Evolutionary conservation across 2,329 filamentous ascomycete genomes (phyloP), one percentile per base, ranked within the genome.

Genomic region (Xylaria sp.): DNA sequence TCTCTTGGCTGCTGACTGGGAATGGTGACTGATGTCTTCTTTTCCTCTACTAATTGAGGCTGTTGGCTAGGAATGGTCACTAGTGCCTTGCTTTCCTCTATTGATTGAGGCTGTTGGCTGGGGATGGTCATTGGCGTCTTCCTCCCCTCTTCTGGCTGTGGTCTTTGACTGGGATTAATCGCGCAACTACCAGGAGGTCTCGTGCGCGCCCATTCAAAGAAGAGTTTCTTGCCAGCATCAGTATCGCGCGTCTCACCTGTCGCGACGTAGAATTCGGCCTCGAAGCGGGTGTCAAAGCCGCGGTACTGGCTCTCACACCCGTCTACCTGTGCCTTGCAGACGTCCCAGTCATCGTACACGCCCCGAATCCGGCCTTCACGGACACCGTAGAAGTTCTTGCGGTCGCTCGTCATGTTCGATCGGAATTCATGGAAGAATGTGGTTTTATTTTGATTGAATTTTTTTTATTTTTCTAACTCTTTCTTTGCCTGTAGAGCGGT

Each of bases 331-430:
- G 51, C 52, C 18, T 23, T 59, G 39, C 63, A 68, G 37, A 61
- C 54, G 4, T 59, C 58, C 66, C 63, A 68, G n/a, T 30, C 59
- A 8, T 58, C 16, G 42, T 68, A 68, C 9, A 68, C 62, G 3
- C 67, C 67, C 1, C 53, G 62, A 51, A 58, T 49, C 23, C 65
- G 64, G 8, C 67, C 67, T 42, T 53, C 42, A 9, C 58, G 64
- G n/a, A 69, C 67, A 2, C 60, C 67, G 19, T 69, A 68, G 56
- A 62, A 67, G 5, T 44, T 52, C 46, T 54, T 56, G 42, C 53
- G 55, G 23, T 10, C 47, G 23, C 13, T 50, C 11, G 49, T 54
- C 49, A 56, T 59, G 11, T 42, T 42, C 8, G 19, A 54, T 58
- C 16, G 30, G 11, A 19, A 35, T 13, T 11, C 23, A 30, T 30